Evolutionary conservation across 805 yeast species (phyloP), one percentile per base, ranked within the genome.

Genomic region (Spathaspora gorwiae): DNA sequence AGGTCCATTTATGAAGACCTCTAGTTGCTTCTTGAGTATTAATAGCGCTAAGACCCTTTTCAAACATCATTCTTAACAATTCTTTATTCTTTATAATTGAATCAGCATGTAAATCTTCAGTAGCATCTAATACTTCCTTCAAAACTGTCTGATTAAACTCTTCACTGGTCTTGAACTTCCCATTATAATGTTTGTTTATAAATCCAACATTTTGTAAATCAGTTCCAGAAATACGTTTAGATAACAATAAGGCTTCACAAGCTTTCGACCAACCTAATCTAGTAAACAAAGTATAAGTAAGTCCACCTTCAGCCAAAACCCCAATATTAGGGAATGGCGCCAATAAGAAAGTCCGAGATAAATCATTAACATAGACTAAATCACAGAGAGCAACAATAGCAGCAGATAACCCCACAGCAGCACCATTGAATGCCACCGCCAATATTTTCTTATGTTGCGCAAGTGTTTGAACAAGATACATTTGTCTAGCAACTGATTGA

Each of bases 291-390:
- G 90, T 78, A 7, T 80, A 75, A 12, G 87, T 78, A 1, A 87
- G 67, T 4, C 82, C 87, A 45, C 95, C 95, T 63, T 89, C 97
- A 48, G 84, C 79, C 2, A 86, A 88, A 53, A 89, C 75, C 1
- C 95, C 95, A 53, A 89, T 73, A 57, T 83, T 84, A 37, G 90
- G 80, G 64, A 89, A 89, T 6, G 97, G 96, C n/a, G 81, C 74
- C 56, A 83, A 75, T 50, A 88, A 57, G 56, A 65, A 81, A 47
- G 81, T 76, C 41, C 79, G 75, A 36, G 74, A 68, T 37, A 73
- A 77, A 54, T 82, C 79, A 51, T 73, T 77, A 12, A 84, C 83
- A 30, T 37, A 37, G 24, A 19, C 24, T 19, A 19, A 72, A 64
- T 89, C 97, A 63, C 87, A 80, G 42, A 85, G 65, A 11, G 84